Percentiles rank a stretch among this genome's conserved stretches.
Conservation (phyloP, 2,329 filamentous ascomycete species). For the Cladosporium sp. region DNA sequence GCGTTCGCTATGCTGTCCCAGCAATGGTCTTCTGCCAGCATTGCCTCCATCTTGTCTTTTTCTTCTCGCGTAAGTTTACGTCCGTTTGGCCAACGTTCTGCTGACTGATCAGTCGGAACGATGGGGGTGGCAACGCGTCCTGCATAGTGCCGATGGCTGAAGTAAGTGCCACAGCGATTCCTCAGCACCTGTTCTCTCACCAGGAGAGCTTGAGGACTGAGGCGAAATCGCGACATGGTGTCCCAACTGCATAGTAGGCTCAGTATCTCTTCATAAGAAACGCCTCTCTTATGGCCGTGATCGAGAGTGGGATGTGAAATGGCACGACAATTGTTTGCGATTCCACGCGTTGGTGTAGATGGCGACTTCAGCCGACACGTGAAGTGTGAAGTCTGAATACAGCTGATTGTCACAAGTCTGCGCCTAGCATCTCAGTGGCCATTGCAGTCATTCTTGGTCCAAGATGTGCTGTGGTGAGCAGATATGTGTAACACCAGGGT, state of each 20-base stretch:
- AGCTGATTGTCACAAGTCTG: not conserved
- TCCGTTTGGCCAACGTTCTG: too few species aligned
- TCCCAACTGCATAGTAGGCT: not conserved
- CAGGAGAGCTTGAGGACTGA: not conserved
- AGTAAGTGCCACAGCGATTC: not conserved
- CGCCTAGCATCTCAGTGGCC: not conserved
- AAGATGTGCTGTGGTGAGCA: too few species aligned
- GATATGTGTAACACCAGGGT: not conserved
- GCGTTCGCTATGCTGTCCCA: too few species aligned
- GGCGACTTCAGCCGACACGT: not conserved
- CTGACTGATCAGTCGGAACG: too few species aligned
- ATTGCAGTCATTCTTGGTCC: not conserved
- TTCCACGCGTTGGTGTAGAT: not conserved
- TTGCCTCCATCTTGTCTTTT: too few species aligned
- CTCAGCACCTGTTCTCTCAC: not conserved
- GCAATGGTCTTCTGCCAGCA: too few species aligned
- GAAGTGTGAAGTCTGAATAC: not conserved
- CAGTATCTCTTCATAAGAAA: not conserved
- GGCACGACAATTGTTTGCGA: not conserved
- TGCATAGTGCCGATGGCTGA: too few species aligned
- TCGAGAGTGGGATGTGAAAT: not conserved
- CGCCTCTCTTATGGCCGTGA: not conserved
- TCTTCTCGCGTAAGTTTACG: too few species aligned
- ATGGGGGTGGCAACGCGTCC: too few species aligned
- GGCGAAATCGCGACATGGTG: not conserved